Conservation (phyloP, 176 grass and related monocot genomes). For the Saccharum spontaneum region DNA sequence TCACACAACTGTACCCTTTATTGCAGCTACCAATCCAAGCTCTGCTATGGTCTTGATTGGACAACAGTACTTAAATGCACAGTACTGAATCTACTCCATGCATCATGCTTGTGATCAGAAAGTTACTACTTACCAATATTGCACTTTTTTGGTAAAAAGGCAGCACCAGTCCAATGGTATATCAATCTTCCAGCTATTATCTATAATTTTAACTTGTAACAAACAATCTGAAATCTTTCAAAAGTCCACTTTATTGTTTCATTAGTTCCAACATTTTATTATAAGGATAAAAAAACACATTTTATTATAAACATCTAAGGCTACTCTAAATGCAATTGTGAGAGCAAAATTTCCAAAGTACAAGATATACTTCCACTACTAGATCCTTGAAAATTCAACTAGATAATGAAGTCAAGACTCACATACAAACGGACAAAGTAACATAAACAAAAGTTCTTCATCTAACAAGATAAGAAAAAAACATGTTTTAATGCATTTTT, state of each 20-base stretch:
- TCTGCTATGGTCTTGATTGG: background rate
- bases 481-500: background rate
- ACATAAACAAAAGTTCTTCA: background rate
- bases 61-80: background rate
- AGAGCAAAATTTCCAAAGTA: background rate
- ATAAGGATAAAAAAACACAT: no score
- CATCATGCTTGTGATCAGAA: background rate
- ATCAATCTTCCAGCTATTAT: slow-evolving; percentile 1
- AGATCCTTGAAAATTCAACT: background rate
- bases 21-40: background rate
- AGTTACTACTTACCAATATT: background rate
- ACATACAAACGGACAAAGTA: background rate
- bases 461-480: background rate
- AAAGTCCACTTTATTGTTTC: background rate
- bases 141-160: background rate
- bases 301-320: background rate
- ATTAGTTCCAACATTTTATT: background rate
- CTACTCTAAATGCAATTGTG: background rate
- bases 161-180: background rate
- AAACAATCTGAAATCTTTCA: background rate
- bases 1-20: background rate
- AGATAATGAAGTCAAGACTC: background rate
- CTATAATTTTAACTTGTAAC: background rate
- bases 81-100: background rate
- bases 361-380: slow-evolving; percentile 1